Evolutionary conservation across 148 eudicot species (phyloP), one percentile per base, ranked within the genome.

Genomic region (Diospyros kaki): DNA sequence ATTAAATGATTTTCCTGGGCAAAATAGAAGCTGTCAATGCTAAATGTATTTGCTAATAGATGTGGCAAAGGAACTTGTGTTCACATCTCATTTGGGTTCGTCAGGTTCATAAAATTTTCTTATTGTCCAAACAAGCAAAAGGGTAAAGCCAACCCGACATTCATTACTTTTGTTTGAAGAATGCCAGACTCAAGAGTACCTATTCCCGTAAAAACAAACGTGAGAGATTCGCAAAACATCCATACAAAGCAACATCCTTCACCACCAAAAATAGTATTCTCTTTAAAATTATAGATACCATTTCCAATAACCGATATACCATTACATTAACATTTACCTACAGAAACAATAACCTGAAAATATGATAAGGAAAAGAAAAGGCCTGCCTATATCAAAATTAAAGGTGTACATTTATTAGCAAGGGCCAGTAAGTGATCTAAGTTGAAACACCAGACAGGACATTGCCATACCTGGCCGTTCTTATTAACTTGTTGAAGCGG

Each of bases 401-500:
- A 66, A 39, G n/a, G 58, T 28, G 18, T 48, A 7, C 6, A 17
- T 28, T 39, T 8, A 38, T 68, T 52, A 50, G 58, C n/a, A 52
- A 50, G 42, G 10, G 52, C 45, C 61, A 51, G 40, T 14, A 15
- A 50, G 59, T 50, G 2, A 12, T 69, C 10, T 15, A 54, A 17
- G 39, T 40, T 8, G 48, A 52, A 18, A n/a, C 28, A 55, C 43
- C 44, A 54, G 42, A 69, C 18, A 69, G 13, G 15, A 38, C 40
- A 15, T 48, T 38, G 46, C 40, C 40, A 38, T 50, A 55, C 18
- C 14, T 12, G 10, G 59, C 15, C 2, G 40, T 70, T 2, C 61
- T 52, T 50, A 51, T 17, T 53, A 78, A 88, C 86, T 87, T 84
- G 83, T 54, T 73, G 67, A 76, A 48, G 68, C 61, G 78, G 84